phyloP scores from a whole-genome alignment of 2,329 filamentous ascomycete genomes.

The Trichoderma cornu-damae region DNA sequence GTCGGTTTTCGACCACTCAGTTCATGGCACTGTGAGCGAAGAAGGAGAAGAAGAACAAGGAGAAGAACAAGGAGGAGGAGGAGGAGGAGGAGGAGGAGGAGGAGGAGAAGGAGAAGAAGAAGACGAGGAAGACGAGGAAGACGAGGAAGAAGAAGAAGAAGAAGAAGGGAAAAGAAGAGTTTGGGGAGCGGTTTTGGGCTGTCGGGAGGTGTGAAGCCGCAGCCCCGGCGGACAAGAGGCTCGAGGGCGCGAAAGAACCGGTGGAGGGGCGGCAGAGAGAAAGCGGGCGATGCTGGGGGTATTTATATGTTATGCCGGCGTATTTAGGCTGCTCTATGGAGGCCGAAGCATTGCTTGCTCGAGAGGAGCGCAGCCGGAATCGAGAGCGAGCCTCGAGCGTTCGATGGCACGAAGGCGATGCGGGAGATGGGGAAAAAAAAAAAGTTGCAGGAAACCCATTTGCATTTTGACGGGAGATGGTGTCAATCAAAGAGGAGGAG shows the following conservation, averaged over 20 bases:
- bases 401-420: neutral
- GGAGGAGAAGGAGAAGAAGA: too few relatives aligned
- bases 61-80: too few relatives aligned
- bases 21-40: constrained; percentile 32
- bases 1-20: constrained; percentile 28
- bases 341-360: constrained; percentile 12
- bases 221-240: neutral
- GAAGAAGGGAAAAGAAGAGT: too few relatives aligned
- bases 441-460: too few relatives aligned
- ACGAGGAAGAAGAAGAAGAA: too few relatives aligned
- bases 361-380: neutral
- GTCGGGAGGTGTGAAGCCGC: neutral
- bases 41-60: neutral
- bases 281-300: neutral
- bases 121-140: too few relatives aligned
- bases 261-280: neutral
- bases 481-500: too few relatives aligned
- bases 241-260: neutral
- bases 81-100: too few relatives aligned
- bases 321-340: constrained; percentile 9
- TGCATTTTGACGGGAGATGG: too few relatives aligned
- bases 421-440: neutral
- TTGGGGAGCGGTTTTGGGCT: neutral
- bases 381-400: neutral
- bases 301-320: too few relatives aligned